Conservation (phyloP, 2,329 filamentous ascomycete genomes). For the Trichoderma simmonsii region DNA sequence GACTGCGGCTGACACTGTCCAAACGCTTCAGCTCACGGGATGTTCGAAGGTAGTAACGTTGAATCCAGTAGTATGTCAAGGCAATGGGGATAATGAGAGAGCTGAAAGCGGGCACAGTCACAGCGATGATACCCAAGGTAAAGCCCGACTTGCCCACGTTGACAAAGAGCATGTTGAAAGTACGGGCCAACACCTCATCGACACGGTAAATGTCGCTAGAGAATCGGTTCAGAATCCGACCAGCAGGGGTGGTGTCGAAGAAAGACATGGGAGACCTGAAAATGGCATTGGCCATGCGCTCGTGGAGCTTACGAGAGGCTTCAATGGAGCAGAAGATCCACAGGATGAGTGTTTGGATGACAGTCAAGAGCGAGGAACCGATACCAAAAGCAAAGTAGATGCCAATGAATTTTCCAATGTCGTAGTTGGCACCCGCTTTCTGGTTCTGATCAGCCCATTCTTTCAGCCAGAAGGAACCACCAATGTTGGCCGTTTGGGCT, state of each 20-base stretch:
- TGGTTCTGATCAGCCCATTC: constrained; percentile 83
- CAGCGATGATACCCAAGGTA: constrained; percentile 81
- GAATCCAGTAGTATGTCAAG: constrained; percentile 84
- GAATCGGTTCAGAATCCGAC: constrained; percentile 95
- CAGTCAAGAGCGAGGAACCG: constrained; percentile 78
- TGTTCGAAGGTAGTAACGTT: constrained; percentile 93
- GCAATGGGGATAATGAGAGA: constrained; percentile 77
- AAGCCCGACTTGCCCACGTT: constrained; percentile 74
- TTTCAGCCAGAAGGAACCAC: constrained; percentile 89
- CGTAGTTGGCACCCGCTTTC: constrained; percentile 61
- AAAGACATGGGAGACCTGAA: constrained; percentile 98
- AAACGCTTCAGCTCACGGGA: constrained; percentile 95
- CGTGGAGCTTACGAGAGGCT: constrained; percentile 93
- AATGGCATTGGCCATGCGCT: constrained; percentile 94
- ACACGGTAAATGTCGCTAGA: constrained; percentile 81
- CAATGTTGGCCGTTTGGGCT: constrained; percentile 79
- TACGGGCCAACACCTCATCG: constrained; percentile 90
- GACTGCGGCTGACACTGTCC: constrained; percentile 91
- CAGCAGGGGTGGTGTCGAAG: constrained; percentile 94
- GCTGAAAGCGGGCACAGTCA: constrained; percentile 76
- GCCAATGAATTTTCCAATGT: constrained; percentile 87
- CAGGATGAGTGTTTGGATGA: constrained; percentile 87
- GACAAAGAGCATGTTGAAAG: constrained; percentile 94
- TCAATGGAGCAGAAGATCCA: constrained; percentile 99
- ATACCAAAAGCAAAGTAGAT: constrained; percentile 95